Percentiles rank a stretch among this genome's conserved stretches.
These are phyloP conservation scores for Boletus tomentosulus DNA, from an alignment of 768 basidiomycete species.

Conservation along the genomic window DNA sequence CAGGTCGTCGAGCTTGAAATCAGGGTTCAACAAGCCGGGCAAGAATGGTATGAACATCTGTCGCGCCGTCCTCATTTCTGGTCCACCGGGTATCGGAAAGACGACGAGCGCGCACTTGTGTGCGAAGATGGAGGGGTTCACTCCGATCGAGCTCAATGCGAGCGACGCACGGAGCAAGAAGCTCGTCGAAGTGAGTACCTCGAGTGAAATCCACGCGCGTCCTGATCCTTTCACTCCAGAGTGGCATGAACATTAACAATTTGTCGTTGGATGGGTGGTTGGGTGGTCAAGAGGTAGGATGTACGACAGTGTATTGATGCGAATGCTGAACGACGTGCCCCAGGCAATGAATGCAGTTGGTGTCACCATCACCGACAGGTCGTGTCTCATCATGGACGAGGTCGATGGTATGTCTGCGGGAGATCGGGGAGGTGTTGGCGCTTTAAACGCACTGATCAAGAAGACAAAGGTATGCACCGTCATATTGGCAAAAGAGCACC, in stretches of 20 bases:
- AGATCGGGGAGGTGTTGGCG: slow-evolving; percentile 94
- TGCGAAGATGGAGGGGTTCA: slow-evolving; percentile 86
- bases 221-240: slow-evolving; percentile 40
- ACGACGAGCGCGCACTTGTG: slow-evolving; percentile 94
- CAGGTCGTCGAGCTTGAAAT: slow-evolving; percentile 73
- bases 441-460: slow-evolving; percentile 85
- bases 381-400: slow-evolving; percentile 98
- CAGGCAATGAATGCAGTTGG: slow-evolving; percentile 66
- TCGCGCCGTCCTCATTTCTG: slow-evolving; percentile 86
- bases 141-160: slow-evolving; percentile 93
- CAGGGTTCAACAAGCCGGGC: slow-evolving; percentile 89
- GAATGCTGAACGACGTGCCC: not conserved
- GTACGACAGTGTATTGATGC: slow-evolving; percentile 5
- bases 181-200: slow-evolving; percentile 70
- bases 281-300: slow-evolving; percentile 52
- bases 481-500: too few species aligned
- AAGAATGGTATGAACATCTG: slow-evolving; percentile 84
- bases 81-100: slow-evolving; percentile 96
- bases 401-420: slow-evolving; percentile 99
- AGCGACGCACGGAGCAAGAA: slow-evolving; percentile 96
- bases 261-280: slow-evolving; percentile 86
- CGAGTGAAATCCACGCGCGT: not conserved
- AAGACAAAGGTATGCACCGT: slow-evolving; percentile 68
- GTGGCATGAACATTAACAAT: slow-evolving; percentile 86
- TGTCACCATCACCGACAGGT: slow-evolving; percentile 68